A percentile compares a stretch with the other conserved stretches of the same genome.
phyloP scores from a whole-genome alignment of 768 basidiomycete genomes.

The Multifurca ochricompacta region DNA sequence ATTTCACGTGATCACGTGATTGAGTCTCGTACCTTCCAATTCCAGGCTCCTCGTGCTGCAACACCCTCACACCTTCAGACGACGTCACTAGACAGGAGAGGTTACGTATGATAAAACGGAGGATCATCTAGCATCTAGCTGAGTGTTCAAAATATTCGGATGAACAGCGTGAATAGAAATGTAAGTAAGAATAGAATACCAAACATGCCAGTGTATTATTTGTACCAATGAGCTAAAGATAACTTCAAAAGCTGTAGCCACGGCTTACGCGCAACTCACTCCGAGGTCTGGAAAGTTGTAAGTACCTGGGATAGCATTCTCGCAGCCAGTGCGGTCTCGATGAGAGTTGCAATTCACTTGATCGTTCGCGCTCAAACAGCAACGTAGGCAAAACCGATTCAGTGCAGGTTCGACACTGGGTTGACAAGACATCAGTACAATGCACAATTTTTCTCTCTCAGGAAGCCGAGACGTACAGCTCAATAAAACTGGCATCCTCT shows the following conservation, averaged over 20 bases:
- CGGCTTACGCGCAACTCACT: constrained; percentile 29
- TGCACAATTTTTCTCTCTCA: background rate
- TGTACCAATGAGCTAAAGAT: background rate
- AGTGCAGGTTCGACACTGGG: constrained; percentile 39
- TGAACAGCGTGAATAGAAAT: constrained; percentile 4
- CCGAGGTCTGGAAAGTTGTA: constrained; percentile 36
- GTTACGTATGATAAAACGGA: too few species aligned
- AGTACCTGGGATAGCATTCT: constrained; percentile 36
- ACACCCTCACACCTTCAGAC: too few species aligned
- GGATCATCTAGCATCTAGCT: too few species aligned
- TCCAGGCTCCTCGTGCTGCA: too few species aligned
- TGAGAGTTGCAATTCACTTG: constrained; percentile 47
- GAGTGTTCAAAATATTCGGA: background rate
- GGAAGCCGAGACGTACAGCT: constrained; percentile 32
- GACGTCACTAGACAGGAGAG: too few species aligned
- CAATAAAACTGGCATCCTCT: constrained; percentile 43
- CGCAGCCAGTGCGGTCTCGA: constrained; percentile 38
- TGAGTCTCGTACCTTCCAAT: too few species aligned
- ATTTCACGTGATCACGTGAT: too few species aligned
- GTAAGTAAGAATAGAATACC: background rate
- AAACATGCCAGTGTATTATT: background rate
- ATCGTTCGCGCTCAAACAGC: constrained; percentile 35
- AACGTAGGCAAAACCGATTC: constrained; percentile 42
- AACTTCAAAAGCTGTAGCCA: background rate
- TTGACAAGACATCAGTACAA: background rate